Conservation (phyloP, 805 yeast species). For the Saturnispora sekii region DNA sequence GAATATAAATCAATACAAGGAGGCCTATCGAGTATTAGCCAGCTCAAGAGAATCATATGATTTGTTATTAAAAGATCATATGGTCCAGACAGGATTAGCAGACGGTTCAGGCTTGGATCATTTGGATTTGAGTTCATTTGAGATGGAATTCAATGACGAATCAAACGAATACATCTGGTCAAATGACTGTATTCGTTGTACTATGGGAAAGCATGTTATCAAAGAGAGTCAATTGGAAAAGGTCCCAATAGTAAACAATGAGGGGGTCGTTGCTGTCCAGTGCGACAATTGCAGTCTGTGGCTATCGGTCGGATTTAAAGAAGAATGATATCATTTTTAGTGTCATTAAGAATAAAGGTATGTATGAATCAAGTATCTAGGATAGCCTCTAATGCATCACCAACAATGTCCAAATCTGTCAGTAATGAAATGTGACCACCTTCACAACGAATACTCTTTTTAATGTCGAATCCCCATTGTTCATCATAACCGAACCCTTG, state of each 20-base stretch:
- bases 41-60: slow-evolving; percentile 49
- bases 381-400: slow-evolving; percentile 58
- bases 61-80: slow-evolving; percentile 27
- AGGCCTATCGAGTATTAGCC: slow-evolving; percentile 53
- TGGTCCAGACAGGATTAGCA: slow-evolving; percentile 37
- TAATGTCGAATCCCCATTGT: slow-evolving; percentile 57
- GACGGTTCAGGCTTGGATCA: slow-evolving; percentile 51
- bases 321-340: neutral
- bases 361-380: slow-evolving; percentile 35
- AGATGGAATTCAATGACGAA: neutral
- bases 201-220: neutral
- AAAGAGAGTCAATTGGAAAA: slow-evolving; percentile 47
- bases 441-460: slow-evolving; percentile 52
- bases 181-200: slow-evolving; percentile 61
- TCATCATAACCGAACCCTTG: slow-evolving; percentile 13
- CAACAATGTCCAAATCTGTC: slow-evolving; percentile 66
- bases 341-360: neutral
- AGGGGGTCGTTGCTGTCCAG: slow-evolving; percentile 50
- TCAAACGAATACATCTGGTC: slow-evolving; percentile 23
- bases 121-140: slow-evolving; percentile 8
- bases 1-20: slow-evolving; percentile 34
- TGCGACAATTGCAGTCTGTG: slow-evolving; percentile 81
- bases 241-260: slow-evolving; percentile 27
- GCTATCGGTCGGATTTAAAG: slow-evolving; percentile 44
- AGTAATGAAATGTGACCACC: slow-evolving; percentile 75